Conservation (phyloP, 495 filamentous ascomycete genomes). For the Podospora anserina region DNA sequence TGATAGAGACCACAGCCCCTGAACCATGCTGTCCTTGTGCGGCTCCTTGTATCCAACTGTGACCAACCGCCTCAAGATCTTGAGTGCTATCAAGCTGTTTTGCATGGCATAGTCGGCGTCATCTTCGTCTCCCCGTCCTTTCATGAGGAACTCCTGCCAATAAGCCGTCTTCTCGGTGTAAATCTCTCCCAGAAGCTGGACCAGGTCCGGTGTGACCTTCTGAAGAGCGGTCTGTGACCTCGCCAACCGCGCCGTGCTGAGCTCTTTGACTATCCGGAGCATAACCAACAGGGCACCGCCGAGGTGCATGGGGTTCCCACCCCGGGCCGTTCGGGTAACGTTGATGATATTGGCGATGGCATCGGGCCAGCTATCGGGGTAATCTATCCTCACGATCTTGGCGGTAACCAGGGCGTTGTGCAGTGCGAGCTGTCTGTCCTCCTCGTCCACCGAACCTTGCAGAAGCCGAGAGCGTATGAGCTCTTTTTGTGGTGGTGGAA, state of each 20-base stretch:
- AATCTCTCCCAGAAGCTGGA: conserved; percentile 69
- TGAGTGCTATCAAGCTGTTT: conserved; percentile 73
- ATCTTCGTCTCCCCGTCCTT: conserved; percentile 50
- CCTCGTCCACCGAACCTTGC: conserved; percentile 68
- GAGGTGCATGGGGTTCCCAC: conserved; percentile 53
- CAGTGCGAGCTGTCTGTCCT: conserved; percentile 66
- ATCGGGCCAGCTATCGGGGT: conserved; percentile 76
- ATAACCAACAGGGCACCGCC: conserved; percentile 71
- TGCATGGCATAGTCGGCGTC: conserved; percentile 60
- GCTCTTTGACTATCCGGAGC: conserved; percentile 83
- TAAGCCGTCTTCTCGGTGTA: conserved; percentile 70
- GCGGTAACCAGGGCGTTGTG: conserved; percentile 85
- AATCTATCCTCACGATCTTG: conserved; percentile 86
- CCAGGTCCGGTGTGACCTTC: conserved; percentile 71
- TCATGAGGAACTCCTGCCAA: conserved; percentile 63
- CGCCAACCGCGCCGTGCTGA: conserved; percentile 72
- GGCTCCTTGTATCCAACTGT: conserved; percentile 81
- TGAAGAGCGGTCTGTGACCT: conserved; percentile 69
- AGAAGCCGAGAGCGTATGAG: conserved; percentile 70
- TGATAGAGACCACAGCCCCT: conserved; percentile 70
- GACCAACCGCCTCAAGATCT: conserved; percentile 74
- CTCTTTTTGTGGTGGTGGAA: conserved; percentile 69
- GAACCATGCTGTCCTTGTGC: conserved; percentile 68
- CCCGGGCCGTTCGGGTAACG: conserved; percentile 51
- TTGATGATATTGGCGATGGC: conserved; percentile 57